These are phyloP conservation scores for Monosporascus sp. DNA, from an alignment of 2,329 filamentous ascomycete genomes.

Conservation along the genomic window DNA sequence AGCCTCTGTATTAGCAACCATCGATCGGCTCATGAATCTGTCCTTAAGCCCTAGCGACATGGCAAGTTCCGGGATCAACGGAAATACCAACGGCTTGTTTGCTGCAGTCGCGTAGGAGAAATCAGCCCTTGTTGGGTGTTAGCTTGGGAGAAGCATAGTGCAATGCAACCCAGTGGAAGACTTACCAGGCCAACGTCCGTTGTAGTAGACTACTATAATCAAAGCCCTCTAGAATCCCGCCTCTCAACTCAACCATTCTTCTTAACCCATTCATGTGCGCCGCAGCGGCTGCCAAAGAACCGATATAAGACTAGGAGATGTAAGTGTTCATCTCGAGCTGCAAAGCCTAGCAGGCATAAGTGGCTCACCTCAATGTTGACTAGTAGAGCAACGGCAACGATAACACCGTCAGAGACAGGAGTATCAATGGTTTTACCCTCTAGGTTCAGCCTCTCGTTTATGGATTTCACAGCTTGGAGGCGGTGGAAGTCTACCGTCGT, in stretches of 20 bases:
- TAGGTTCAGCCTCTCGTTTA: conserved; percentile 27
- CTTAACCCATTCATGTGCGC: conserved; percentile 28
- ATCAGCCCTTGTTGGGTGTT: conserved; percentile 23
- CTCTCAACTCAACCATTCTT: conserved; percentile 27
- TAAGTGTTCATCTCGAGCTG: not conserved
- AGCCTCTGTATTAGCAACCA: conserved; percentile 13
- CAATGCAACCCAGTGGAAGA: not conserved
- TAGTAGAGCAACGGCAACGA: conserved; percentile 27
- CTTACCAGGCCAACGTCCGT: conserved; percentile 27
- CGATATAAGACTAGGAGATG: conserved; percentile 21
- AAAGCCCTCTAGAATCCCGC: conserved; percentile 25
- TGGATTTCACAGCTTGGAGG: conserved; percentile 26
- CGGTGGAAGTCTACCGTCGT: conserved; percentile 30
- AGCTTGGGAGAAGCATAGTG: conserved; percentile 1
- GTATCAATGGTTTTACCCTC: conserved; percentile 23
- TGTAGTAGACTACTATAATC: conserved; percentile 26
- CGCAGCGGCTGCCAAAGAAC: conserved; percentile 23
- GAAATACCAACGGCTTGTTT: conserved; percentile 23
- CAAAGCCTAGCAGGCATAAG: not conserved
- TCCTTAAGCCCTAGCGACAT: conserved; percentile 22
- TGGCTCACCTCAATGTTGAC: conserved; percentile 26
- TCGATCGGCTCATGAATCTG: conserved; percentile 21
- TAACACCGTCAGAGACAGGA: conserved; percentile 27
- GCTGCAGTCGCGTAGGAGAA: conserved; percentile 28
- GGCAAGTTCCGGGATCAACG: conserved; percentile 24